Percentiles rank a stretch among this genome's conserved stretches.
Evolutionary conservation across 1,139 yeast genomes (phyloP).

Genomic region (Groenewaldozyma sp.): DNA sequence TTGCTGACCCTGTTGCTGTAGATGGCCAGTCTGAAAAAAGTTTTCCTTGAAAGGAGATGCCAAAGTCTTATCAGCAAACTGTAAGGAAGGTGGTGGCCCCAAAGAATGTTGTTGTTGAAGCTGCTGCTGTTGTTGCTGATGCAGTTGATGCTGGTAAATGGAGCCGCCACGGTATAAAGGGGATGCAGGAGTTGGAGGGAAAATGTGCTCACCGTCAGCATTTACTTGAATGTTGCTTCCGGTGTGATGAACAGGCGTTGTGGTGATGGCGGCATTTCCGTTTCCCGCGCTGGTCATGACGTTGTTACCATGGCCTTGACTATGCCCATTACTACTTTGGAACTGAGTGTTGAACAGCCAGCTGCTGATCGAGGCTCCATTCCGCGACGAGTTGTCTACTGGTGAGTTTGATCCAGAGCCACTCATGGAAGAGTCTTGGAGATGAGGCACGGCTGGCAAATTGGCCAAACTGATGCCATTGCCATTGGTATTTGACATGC

Average conservation of each 20-base stretch:
- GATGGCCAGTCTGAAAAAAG: conserved; percentile 2
- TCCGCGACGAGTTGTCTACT: neutral
- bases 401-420: neutral
- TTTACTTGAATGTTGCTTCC: neutral
- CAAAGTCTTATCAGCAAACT: conserved; percentile 13
- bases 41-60: conserved; percentile 25
- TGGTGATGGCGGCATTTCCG: neutral
- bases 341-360: conserved; percentile 8
- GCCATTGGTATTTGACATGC: neutral
- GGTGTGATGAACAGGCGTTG: neutral
- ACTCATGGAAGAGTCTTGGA: neutral
- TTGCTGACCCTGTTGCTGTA: conserved; percentile 4
- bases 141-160: neutral
- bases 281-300: too few species aligned
- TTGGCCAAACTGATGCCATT: neutral
- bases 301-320: too few species aligned
- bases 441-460: neutral
- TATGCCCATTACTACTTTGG: neutral
- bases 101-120: too few species aligned
- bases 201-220: neutral
- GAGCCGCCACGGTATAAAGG: conserved; percentile 5
- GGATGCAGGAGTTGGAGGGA: conserved; percentile 11
- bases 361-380: conserved; percentile 1
- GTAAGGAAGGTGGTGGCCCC: neutral
- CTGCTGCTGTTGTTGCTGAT: neutral